These are phyloP conservation scores for Venturiaceae sp. DNA, from an alignment of 2,329 filamentous ascomycete species.

Conservation along the genomic window DNA sequence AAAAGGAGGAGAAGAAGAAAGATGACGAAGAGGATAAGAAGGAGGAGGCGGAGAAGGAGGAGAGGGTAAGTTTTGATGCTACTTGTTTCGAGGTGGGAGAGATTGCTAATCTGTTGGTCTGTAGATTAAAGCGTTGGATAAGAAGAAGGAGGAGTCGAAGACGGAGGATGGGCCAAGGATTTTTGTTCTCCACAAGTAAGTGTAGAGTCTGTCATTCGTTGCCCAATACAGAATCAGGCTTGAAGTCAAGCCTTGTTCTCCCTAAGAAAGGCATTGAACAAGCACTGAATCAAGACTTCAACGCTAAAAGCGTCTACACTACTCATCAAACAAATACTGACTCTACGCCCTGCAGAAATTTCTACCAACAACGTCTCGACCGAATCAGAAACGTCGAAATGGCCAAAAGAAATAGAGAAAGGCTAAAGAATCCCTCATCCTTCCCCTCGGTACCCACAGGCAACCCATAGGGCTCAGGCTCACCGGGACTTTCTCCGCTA, in stretches of 20 bases:
- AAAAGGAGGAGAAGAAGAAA: constrained; percentile 54
- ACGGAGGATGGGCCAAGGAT: constrained; percentile 63
- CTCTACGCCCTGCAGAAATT: constrained; percentile 45
- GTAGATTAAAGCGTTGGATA: constrained; percentile 38
- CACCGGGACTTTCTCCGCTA: not conserved
- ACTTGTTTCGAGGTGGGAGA: not conserved
- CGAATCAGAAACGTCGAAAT: constrained; percentile 69
- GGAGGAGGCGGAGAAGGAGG: constrained; percentile 53
- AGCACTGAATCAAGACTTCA: not conserved
- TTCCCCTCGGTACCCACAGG: constrained; percentile 80
- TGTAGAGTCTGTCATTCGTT: constrained; percentile 9
- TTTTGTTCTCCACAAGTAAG: constrained; percentile 73
- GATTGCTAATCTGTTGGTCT: not conserved
- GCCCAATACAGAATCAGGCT: too few species aligned
- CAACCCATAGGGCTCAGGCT: constrained; percentile 16
- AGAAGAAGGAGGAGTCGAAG: constrained; percentile 27
- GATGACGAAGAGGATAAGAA: constrained; percentile 57
- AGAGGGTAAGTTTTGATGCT: constrained; percentile 38
- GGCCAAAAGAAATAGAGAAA: constrained; percentile 72
- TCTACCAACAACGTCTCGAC: constrained; percentile 77
- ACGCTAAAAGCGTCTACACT: not conserved
- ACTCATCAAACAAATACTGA: not conserved
- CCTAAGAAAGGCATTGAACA: not conserved
- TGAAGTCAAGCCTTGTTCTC: not conserved
- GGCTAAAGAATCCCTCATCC: constrained; percentile 63